Percentiles rank a stretch among this genome's conserved stretches.
These are phyloP conservation scores for Decorospora gaudefroyi DNA, from an alignment of 2,329 filamentous ascomycete species.

Conservation along the genomic window DNA sequence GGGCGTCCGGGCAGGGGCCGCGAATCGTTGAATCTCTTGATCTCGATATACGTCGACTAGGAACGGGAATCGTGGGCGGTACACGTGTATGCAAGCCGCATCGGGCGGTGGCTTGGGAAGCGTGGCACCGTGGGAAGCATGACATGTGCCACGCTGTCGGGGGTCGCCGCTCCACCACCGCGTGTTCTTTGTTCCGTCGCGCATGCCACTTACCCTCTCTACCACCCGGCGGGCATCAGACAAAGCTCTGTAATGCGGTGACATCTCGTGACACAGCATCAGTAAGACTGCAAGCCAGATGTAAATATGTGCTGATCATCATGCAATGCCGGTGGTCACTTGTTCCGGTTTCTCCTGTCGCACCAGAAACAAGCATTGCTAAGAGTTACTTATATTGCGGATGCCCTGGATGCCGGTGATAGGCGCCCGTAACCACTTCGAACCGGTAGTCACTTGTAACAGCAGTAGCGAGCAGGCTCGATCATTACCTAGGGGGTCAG, in stretches of 20 bases:
- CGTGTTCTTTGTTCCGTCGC: neutral
- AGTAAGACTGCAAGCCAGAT: too few species aligned
- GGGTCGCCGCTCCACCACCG: too few species aligned
- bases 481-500: too few species aligned
- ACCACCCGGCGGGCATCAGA: neutral
- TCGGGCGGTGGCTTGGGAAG: too few species aligned
- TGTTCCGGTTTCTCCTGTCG: too few species aligned
- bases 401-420: too few species aligned
- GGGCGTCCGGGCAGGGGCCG: constrained; percentile 18
- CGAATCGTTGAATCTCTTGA: constrained; percentile 21
- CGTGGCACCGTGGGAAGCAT: neutral
- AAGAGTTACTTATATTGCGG: too few species aligned
- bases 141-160: constrained; percentile 4
- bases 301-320: neutral
- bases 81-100: constrained; percentile 10
- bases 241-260: constrained; percentile 9
- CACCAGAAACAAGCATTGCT: too few species aligned
- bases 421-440: too few species aligned
- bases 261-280: constrained; percentile 1
- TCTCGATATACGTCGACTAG: constrained; percentile 19
- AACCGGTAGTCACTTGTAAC: too few species aligned
- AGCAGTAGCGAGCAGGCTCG: too few species aligned
- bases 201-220: neutral
- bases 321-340: too few species aligned
- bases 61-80: constrained; percentile 24